These are phyloP conservation scores for Pterocarpus macrocarpus DNA, from an alignment of 306 rosid species.

Conservation along the genomic window DNA sequence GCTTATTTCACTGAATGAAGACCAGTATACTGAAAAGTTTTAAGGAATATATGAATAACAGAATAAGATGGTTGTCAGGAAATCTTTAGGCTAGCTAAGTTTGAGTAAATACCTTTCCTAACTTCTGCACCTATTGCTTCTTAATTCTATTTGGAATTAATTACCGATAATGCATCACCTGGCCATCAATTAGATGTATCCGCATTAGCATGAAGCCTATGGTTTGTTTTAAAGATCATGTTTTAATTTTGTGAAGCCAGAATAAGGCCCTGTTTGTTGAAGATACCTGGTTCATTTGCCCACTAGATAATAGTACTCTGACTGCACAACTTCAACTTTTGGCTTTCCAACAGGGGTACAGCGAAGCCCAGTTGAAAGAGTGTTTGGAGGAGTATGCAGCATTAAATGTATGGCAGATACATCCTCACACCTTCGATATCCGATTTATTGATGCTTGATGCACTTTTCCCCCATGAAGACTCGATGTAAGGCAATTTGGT, in stretches of 20 bases:
- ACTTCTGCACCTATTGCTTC: not conserved
- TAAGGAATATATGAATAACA: not conserved
- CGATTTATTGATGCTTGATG: slow-evolving; percentile 88
- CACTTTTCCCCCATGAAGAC: not conserved
- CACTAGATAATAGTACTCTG: slow-evolving; percentile 22
- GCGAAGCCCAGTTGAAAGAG: slow-evolving; percentile 95
- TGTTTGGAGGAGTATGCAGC: slow-evolving; percentile 99
- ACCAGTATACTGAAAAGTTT: not conserved
- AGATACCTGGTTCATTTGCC: not conserved
- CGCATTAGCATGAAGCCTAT: not conserved
- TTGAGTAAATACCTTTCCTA: not conserved
- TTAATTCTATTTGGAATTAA: slow-evolving; percentile 6
- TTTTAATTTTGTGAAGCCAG: not conserved
- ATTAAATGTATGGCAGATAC: slow-evolving; percentile 97
- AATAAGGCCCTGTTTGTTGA: slow-evolving; percentile 1
- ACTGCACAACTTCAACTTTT: slow-evolving; percentile 18
- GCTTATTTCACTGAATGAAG: slow-evolving; percentile 15
- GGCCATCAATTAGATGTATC: not conserved
- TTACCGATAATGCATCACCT: not conserved
- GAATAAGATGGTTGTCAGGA: not conserved
- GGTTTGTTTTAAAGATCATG: slow-evolving; percentile 10
- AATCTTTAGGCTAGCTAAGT: not conserved
- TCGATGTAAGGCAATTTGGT: slow-evolving; percentile 21
- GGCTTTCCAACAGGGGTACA: slow-evolving; percentile 79
- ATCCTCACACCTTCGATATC: slow-evolving; percentile 90